These are phyloP conservation scores for Boletus huronensis DNA, from an alignment of 768 basidiomycete genomes.

Conservation along the genomic window DNA sequence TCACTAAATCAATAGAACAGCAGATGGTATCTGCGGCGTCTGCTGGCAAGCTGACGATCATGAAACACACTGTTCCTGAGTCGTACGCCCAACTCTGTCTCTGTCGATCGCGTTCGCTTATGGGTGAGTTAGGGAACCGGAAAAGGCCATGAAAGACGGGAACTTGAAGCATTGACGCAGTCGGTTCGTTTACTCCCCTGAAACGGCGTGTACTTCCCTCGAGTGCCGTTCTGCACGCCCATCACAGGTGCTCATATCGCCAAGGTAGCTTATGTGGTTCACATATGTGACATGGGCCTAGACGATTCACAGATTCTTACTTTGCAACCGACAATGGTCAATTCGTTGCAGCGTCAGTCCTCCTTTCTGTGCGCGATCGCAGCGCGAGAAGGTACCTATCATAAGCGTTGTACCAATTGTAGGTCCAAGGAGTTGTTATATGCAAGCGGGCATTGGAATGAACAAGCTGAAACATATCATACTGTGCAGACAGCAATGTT, in stretches of 20 bases:
- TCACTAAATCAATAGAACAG: constrained; percentile 86
- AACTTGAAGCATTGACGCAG: constrained; percentile 15
- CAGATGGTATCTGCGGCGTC: constrained; percentile 91
- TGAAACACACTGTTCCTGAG: constrained; percentile 59
- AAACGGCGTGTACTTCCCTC: constrained; percentile 5
- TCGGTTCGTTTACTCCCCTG: background rate
- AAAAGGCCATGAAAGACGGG: constrained; percentile 14
- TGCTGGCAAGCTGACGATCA: constrained; percentile 85
- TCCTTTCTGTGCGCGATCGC: background rate
- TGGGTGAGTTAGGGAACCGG: constrained; percentile 16
- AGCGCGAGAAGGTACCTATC: background rate
- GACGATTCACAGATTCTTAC: background rate
- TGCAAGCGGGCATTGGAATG: constrained; percentile 4
- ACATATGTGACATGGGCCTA: background rate
- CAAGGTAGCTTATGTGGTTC: constrained; percentile 1
- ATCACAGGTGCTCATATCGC: constrained; percentile 1
- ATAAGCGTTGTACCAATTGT: background rate
- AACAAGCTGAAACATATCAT: constrained; percentile 17
- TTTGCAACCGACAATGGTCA: background rate
- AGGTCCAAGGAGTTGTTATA: constrained; percentile 1
- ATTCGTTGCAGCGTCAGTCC: background rate
- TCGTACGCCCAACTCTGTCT: constrained; percentile 17
- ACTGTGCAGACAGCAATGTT: constrained; percentile 13
- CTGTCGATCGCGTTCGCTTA: constrained; percentile 1
- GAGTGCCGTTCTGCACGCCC: background rate